Evolutionary conservation across 768 basidiomycete species (phyloP).

Genomic region (Kwoniella sp.): DNA sequence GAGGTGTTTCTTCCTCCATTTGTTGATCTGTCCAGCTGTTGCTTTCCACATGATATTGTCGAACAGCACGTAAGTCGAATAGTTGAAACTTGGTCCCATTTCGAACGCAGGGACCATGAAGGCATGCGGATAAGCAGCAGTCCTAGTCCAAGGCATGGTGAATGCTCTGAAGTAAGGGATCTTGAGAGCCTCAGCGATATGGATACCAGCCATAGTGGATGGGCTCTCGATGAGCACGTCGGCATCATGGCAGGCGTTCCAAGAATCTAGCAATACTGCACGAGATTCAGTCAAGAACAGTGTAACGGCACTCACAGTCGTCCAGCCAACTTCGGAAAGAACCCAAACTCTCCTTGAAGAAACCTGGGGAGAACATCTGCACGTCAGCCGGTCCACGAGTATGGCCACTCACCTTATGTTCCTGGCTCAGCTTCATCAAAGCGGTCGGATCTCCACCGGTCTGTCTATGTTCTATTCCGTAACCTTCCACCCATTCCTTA

Average conservation of each 20-base stretch:
- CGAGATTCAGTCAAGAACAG: not conserved
- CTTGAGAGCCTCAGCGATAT: conserved; percentile 64
- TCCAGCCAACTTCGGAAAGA: conserved; percentile 67
- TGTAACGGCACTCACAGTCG: conserved; percentile 55
- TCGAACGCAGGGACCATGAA: conserved; percentile 62
- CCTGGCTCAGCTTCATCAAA: conserved; percentile 62
- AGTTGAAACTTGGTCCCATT: conserved; percentile 59
- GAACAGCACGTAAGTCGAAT: conserved; percentile 58
- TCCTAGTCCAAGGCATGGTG: conserved; percentile 53
- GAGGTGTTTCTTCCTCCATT: conserved; percentile 60
- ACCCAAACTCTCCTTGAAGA: conserved; percentile 62
- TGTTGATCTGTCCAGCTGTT: conserved; percentile 63
- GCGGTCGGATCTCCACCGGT: conserved; percentile 68
- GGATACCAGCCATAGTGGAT: conserved; percentile 66
- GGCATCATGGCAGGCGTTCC: conserved; percentile 62
- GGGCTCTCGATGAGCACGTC: conserved; percentile 66
- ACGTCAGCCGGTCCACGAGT: conserved; percentile 3
- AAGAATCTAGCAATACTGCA: conserved; percentile 55
- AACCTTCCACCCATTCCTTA: conserved; percentile 60
- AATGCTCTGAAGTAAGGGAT: conserved; percentile 61
- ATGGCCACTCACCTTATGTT: conserved; percentile 45
- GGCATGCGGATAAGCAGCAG: conserved; percentile 62
- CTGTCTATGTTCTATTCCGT: conserved; percentile 59
- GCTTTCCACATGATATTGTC: conserved; percentile 67
- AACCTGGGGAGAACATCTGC: conserved; percentile 67